These are phyloP conservation scores for Rhodotorula mucilaginosa DNA, from an alignment of 1,284 basidiomycete species.

Conservation along the genomic window DNA sequence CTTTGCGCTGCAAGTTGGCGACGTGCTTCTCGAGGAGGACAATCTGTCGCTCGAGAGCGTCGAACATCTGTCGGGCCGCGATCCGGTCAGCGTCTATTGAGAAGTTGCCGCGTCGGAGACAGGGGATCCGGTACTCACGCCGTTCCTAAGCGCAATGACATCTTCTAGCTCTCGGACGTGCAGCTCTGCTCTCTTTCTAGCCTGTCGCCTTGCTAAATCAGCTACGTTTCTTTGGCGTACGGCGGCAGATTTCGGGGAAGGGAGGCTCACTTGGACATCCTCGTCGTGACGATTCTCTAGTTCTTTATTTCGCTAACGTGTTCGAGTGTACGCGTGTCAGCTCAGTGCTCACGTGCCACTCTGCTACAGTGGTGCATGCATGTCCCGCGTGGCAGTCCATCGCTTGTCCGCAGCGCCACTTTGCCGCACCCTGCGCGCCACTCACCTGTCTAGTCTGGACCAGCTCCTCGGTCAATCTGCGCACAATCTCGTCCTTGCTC, in stretches of 20 bases:
- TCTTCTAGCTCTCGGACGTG: conserved; percentile 29
- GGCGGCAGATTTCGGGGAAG: no score
- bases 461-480: conserved; percentile 12
- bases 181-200: conserved; percentile 10
- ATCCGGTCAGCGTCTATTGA: no score
- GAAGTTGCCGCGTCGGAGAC: not conserved
- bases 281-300: conserved; percentile 2
- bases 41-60: conserved; percentile 15
- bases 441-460: conserved; percentile 12
- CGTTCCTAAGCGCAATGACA: conserved; percentile 13
- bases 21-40: conserved; percentile 11
- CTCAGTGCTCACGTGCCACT: not conserved
- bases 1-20: conserved; percentile 10
- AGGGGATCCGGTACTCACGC: not conserved
- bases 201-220: not conserved
- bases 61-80: conserved; percentile 16
- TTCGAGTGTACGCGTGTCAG: not conserved
- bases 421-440: not conserved
- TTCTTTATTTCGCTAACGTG: conserved; percentile 11
- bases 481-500: conserved; percentile 17
- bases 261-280: conserved; percentile 9
- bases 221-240: not conserved
- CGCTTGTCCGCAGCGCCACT: not conserved
- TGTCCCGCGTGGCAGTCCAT: not conserved
- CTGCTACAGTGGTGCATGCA: not conserved